Conservation (phyloP, 2,329 filamentous ascomycete species). For the Fusarium luffae region DNA sequence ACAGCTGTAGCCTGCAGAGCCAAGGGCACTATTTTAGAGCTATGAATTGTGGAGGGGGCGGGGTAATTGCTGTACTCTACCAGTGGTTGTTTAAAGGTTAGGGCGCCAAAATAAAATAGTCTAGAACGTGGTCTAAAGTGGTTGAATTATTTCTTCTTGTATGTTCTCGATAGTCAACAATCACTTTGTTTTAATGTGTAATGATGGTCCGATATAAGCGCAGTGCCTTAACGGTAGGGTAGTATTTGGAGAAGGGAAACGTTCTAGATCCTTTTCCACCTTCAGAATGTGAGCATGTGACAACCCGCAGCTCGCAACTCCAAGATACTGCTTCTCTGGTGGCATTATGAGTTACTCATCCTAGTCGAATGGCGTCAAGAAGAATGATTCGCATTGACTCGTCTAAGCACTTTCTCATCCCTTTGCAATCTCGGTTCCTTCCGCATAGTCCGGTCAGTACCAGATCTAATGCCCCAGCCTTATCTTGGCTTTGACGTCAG, state of each 20-base stretch:
- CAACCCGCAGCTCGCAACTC: background rate
- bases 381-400: background rate
- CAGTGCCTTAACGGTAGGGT: background rate
- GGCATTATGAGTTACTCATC: background rate
- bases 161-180: background rate
- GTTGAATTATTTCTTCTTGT: background rate
- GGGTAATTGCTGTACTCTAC: background rate
- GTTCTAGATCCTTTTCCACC: background rate
- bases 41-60: conserved; percentile 23
- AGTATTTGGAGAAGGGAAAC: background rate
- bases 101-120: background rate
- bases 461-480: conserved; percentile 1
- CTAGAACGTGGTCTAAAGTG: background rate
- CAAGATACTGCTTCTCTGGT: background rate
- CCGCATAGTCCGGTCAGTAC: background rate
- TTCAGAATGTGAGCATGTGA: conserved; percentile 4
- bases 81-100: background rate
- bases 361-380: background rate
- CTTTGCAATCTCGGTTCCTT: conserved; percentile 20
- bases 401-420: background rate
- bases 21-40: conserved; percentile 25
- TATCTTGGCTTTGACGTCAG: conserved; percentile 42
- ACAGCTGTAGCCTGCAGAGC: conserved; percentile 12
- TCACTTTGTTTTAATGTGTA: background rate
- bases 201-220: conserved; percentile 15